These are phyloP conservation scores for Kurtzmaniella fragi DNA, from an alignment of 805 yeast genomes.

Conservation along the genomic window DNA sequence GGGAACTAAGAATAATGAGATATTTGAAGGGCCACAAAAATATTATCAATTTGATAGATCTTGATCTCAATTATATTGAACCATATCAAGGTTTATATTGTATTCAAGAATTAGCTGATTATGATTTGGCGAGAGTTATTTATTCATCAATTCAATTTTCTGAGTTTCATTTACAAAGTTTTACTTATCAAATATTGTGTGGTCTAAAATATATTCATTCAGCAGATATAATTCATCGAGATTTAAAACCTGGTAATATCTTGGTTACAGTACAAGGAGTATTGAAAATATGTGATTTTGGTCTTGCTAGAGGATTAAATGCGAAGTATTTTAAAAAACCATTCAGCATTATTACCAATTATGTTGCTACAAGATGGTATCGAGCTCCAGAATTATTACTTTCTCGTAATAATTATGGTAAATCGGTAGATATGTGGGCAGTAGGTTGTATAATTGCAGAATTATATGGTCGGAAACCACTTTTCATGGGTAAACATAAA, in stretches of 20 bases:
- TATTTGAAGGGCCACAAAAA: slow-evolving; percentile 84
- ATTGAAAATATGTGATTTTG: slow-evolving; percentile 89
- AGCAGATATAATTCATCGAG: slow-evolving; percentile 90
- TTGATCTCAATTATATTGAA: slow-evolving; percentile 58
- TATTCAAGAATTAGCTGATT: slow-evolving; percentile 79
- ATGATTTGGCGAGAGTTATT: slow-evolving; percentile 77
- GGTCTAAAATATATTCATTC: slow-evolving; percentile 88
- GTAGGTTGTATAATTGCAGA: slow-evolving; percentile 89
- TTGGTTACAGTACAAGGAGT: slow-evolving; percentile 69
- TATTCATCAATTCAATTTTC: slow-evolving; percentile 72
- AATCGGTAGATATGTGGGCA: slow-evolving; percentile 86
- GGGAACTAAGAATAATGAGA: slow-evolving; percentile 78
- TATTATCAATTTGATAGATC: slow-evolving; percentile 67
- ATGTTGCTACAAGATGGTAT: slow-evolving; percentile 95
- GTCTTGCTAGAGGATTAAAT: slow-evolving; percentile 76
- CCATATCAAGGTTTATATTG: slow-evolving; percentile 88
- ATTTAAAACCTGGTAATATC: slow-evolving; percentile 87
- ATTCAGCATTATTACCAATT: slow-evolving; percentile 58
- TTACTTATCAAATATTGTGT: slow-evolving; percentile 76
- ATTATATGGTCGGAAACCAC: slow-evolving; percentile 71
- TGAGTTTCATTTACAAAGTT: slow-evolving; percentile 76
- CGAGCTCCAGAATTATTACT: slow-evolving; percentile 88
- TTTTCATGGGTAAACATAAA: slow-evolving; percentile 73
- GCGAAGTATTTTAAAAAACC: slow-evolving; percentile 25
- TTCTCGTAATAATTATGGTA: slow-evolving; percentile 53